Base-by-base conservation (phyloP, 2,329 filamentous ascomycete species). In the Botrytis fragariae region DNA sequence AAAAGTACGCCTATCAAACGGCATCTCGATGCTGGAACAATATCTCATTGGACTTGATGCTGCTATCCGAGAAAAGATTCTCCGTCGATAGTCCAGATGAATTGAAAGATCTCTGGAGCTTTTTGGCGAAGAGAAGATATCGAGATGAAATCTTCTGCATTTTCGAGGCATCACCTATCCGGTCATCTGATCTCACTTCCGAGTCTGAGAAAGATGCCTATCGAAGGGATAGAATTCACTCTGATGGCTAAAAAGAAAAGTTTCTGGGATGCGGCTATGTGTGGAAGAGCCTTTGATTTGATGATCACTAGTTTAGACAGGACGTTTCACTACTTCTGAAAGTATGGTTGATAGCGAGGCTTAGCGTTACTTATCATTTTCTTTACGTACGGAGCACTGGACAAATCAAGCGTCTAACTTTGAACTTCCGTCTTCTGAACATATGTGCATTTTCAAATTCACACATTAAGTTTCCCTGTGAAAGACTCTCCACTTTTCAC, bases 251-350 rank as follows among this genome's bases (percentile, higher is more conserved):
- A 57, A 32, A 18, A 7, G 3, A 18, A 12, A 32, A 57, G n/a
- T 8, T 7, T 3, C 4, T 18, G 14, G 6, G n/a, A 57, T 57
- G 6, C 3, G 16, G 3, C 8, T 2, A 16, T 29, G 14, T 57
- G 14, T 18, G n/a, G 14, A 57, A 4, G n/a, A 29, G 4, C 7
- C 16, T 9, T 18, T 18, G n/a, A 57, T 18, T 29, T 57, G 51
- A 57, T 29, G 7, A 1, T 29, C 9, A 29, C 7, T 57, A 57
- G 3, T 18, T 57, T 2, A 29, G 51, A 3, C 14, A 18, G 51
- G n/a, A 57, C 0, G 6, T 18, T 29, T 29, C n/a, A 44, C 1
- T 5, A 18, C 3, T 51, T 25, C 14, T 1, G 4, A 18, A 29
- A 29, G 2, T 25, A 4, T 5, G 0, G 25, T 29, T 57, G 1